phyloP scores from a whole-genome alignment of 2,329 filamentous ascomycete species.

The Fusarium stilboides region DNA sequence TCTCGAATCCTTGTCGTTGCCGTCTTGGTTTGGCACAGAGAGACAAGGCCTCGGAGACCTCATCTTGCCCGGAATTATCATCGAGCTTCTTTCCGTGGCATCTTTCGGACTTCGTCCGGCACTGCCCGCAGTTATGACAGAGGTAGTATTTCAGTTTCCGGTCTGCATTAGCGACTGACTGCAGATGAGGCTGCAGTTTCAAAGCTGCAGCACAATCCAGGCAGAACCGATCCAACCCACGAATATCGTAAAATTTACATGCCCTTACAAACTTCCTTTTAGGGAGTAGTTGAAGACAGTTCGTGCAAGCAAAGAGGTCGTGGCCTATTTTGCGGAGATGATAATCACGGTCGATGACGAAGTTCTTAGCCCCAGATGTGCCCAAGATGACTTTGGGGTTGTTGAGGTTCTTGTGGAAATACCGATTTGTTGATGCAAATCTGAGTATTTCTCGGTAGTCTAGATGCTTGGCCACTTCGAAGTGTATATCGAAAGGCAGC shows the following conservation, averaged over 20 bases:
- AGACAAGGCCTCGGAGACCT: neutral
- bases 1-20: constrained; percentile 13
- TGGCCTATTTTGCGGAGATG: neutral
- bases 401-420: constrained; percentile 23
- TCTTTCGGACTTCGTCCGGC: constrained; percentile 29
- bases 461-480: constrained; percentile 27
- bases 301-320: constrained; percentile 34
- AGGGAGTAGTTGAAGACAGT: constrained; percentile 31
- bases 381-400: constrained; percentile 13
- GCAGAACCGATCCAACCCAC: constrained; percentile 12
- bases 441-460: constrained; percentile 21
- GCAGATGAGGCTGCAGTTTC: constrained; percentile 12
- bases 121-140: constrained; percentile 42
- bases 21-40: constrained; percentile 11
- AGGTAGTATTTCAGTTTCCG: constrained; percentile 36
- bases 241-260: neutral
- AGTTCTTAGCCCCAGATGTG: neutral
- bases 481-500: constrained; percentile 41
- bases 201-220: constrained; percentile 37
- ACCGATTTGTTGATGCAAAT: constrained; percentile 28
- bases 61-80: neutral
- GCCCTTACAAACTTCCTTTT: constrained; percentile 25
- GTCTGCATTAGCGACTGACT: constrained; percentile 5
- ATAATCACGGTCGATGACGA: constrained; percentile 16
- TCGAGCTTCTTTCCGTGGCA: constrained; percentile 17